phyloP scores from a whole-genome alignment of 805 yeast species.

The Tanozyma kutaoensis region DNA sequence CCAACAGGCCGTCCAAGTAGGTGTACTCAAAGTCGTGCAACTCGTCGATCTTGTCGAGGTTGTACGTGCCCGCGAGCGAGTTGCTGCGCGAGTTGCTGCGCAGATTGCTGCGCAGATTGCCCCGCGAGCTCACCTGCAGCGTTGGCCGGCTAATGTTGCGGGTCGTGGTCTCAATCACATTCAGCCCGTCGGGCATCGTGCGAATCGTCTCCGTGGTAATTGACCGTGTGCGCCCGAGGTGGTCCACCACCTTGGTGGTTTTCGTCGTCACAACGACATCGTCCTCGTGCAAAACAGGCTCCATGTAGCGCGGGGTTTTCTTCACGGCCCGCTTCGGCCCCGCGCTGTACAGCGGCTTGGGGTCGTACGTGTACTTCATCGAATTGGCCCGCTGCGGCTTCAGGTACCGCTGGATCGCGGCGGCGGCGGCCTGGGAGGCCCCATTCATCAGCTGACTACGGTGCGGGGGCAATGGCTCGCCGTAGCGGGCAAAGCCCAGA shows the following conservation, averaged over 20 bases:
- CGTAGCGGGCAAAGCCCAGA: slow-evolving; percentile 23
- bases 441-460: slow-evolving; percentile 13
- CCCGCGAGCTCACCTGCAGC: slow-evolving; percentile 20
- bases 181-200: slow-evolving; percentile 30
- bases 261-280: slow-evolving; percentile 24
- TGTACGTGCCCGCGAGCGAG: slow-evolving; percentile 9
- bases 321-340: slow-evolving; percentile 8
- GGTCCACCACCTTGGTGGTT: slow-evolving; percentile 37
- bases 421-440: slow-evolving; percentile 29
- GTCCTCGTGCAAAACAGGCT: slow-evolving; percentile 9
- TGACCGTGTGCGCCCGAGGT: slow-evolving; percentile 39
- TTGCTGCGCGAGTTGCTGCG: slow-evolving; percentile 7
- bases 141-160: slow-evolving; percentile 22
- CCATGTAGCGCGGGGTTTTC: slow-evolving; percentile 3
- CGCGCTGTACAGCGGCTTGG: slow-evolving; percentile 23
- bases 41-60: slow-evolving; percentile 27
- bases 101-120: too few species aligned
- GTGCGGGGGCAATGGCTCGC: slow-evolving; percentile 9
- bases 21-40: slow-evolving; percentile 29
- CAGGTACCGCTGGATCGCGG: slow-evolving; percentile 23
- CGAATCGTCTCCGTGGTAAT: slow-evolving; percentile 41
- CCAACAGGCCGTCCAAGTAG: slow-evolving; percentile 13
- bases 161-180: slow-evolving; percentile 28
- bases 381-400: slow-evolving; percentile 17
- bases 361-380: slow-evolving; percentile 22